Percentiles rank a stretch among this genome's conserved stretches.
Conservation (phyloP, 2,329 filamentous ascomycete genomes). For the Aspergillus aculeatinus region DNA sequence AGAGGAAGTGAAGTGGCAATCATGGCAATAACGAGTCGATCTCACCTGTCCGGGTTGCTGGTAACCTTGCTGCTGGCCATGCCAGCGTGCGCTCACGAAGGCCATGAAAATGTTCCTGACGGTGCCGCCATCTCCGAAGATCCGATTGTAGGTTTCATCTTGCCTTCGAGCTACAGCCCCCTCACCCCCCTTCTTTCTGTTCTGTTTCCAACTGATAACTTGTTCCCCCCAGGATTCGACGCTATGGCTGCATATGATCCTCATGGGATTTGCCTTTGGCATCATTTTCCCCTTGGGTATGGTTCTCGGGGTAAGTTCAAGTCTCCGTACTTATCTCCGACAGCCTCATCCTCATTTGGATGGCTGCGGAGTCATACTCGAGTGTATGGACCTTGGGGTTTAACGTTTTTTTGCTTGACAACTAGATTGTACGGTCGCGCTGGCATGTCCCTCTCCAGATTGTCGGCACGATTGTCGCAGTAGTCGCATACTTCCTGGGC, state of each 20-base stretch:
- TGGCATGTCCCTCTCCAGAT: constrained; percentile 93
- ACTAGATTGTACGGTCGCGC: constrained; percentile 78
- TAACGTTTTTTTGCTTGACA: constrained; percentile 2
- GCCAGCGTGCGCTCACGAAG: constrained; percentile 50
- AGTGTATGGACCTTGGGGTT: not conserved
- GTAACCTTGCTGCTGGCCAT: constrained; percentile 28
- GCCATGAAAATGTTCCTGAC: constrained; percentile 62
- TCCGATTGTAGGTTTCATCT: constrained; percentile 61
- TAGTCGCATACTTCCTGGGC: constrained; percentile 85
- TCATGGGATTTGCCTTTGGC: constrained; percentile 85
- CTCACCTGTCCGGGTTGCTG: constrained; percentile 22
- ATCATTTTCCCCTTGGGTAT: constrained; percentile 92
- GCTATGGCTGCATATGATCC: constrained; percentile 90
- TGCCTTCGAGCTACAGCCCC: not conserved
- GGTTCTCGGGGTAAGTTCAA: constrained; percentile 76
- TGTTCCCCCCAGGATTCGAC: constrained; percentile 61
- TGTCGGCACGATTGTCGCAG: constrained; percentile 69
- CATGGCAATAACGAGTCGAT: constrained; percentile 18
- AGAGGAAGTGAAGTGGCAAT: constrained; percentile 4
- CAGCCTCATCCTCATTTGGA: constrained; percentile 5
- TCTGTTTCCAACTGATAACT: constrained; percentile 8
- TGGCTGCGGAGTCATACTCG: not conserved
- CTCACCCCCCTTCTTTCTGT: not conserved
- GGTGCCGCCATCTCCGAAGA: constrained; percentile 69
- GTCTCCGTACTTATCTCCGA: constrained; percentile 29